Percentiles rank a stretch among this genome's conserved stretches.
These are phyloP conservation scores for Aspergillaceae sp. DNA, from an alignment of 2,329 filamentous ascomycete species.

Conservation along the genomic window DNA sequence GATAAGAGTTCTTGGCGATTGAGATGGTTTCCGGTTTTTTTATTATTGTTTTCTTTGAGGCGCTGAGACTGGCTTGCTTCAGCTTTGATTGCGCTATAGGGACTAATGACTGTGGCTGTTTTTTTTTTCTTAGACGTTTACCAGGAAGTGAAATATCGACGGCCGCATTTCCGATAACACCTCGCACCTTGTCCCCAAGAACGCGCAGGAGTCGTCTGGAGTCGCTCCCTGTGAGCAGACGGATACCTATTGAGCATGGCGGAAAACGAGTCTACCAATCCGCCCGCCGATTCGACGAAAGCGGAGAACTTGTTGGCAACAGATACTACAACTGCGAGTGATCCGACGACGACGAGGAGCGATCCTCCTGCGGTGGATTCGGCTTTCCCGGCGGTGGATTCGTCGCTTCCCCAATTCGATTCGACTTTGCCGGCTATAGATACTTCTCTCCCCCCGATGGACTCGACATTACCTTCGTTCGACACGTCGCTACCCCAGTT, in stretches of 20 bases:
- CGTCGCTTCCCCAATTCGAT: constrained; percentile 18
- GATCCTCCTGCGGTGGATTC: constrained; percentile 5
- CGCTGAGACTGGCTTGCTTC: neutral
- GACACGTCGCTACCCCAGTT: constrained; percentile 22
- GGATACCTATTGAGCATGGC: constrained; percentile 10
- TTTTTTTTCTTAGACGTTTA: neutral
- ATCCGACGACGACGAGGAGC: neutral
- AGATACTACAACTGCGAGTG: neutral
- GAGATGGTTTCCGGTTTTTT: neutral
- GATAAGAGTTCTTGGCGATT: too few species aligned
- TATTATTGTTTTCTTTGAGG: neutral
- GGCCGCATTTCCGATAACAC: neutral
- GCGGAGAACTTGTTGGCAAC: constrained; percentile 2
- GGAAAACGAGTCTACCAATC: constrained; percentile 12
- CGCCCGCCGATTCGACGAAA: constrained; percentile 13
- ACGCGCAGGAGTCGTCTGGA: too few species aligned
- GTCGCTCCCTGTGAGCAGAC: neutral
- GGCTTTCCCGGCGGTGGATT: constrained; percentile 10
- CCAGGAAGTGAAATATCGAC: neutral
- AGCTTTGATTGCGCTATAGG: neutral
- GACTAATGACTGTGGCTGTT: neutral
- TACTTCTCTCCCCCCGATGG: constrained; percentile 18
- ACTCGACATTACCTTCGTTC: constrained; percentile 16
- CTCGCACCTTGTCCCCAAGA: neutral
- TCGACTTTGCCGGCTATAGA: constrained; percentile 13